Base-by-base conservation (phyloP, 2,329 filamentous ascomycete genomes). In the Nemania sp. region DNA sequence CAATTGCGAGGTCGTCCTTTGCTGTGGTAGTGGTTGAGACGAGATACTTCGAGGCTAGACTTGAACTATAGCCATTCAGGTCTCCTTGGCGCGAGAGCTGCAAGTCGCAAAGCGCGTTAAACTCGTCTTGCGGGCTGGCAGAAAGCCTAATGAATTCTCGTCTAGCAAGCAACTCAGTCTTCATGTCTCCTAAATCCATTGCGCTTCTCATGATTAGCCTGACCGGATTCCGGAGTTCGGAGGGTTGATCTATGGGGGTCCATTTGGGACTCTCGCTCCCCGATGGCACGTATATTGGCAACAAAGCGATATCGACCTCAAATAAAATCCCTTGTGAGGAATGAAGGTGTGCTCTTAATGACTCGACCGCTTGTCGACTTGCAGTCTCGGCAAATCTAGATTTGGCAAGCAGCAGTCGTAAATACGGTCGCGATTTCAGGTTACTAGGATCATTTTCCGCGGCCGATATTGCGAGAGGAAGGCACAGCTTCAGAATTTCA, bases 1-100 rank as follows among this genome's bases (percentile, higher is more conserved):
- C 47, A 6, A 34, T 22, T 8, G 48, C 56, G 4, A 64, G 31
- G 2, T 52, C 46, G 9, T 51, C 33, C 26, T 45, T 57, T 14
- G 46, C 33, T 3, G 47, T 23, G 3, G 48, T 47, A 1, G 57
- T 55, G 23, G 47, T 46, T 5, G 54, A 58, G 11, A 62, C 41
- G 3, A 63, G 31, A 26, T 63, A 64, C 30, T 42, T 65, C 1
- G 62, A 61, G 5, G 49, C 39, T 11, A 65, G 39, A 3, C 48
- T 63, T 24, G 47, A 46, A 14, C 50, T 43, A 49, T 64, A 64
- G 3, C 48, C 41, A 28, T 30, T 52, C 8, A 55, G 28, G 53
- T 64, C 56, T 3, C 59, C 59, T 54, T 64, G 62, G 3, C 22
- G 48, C 8, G 47, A n/a, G n/a, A 56, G 49, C 36, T 65, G 61